phyloP scores from a whole-genome alignment of 768 basidiomycete species.

The Lentinula edodes region DNA sequence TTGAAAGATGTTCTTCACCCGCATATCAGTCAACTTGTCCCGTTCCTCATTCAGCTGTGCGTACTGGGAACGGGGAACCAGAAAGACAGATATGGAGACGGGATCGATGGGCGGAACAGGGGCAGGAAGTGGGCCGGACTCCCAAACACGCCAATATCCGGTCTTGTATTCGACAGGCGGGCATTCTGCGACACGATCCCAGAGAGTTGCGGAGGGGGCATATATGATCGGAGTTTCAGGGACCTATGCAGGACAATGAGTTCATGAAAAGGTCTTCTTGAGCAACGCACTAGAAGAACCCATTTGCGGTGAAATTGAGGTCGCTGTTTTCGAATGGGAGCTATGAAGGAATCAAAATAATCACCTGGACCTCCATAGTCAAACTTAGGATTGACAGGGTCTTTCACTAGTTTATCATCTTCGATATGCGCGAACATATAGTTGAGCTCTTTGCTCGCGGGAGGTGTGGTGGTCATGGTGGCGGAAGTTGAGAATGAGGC shows the following conservation, averaged over 20 bases:
- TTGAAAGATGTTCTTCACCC: no score
- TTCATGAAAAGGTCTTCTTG: not conserved
- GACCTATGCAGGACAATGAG: not conserved
- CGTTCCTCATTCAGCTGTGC: not conserved
- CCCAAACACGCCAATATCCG: not conserved
- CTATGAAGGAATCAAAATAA: not conserved
- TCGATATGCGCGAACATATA: not conserved
- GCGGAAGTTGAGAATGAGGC: no score
- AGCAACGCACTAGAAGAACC: not conserved
- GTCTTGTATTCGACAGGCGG: not conserved
- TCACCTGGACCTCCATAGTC: not conserved
- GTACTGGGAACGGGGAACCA: not conserved
- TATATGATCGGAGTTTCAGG: not conserved
- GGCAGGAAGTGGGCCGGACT: not conserved
- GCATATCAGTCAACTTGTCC: not conserved
- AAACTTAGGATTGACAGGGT: not conserved
- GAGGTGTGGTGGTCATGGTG: no score
- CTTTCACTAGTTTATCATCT: not conserved
- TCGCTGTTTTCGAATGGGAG: no score
- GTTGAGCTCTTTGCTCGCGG: no score
- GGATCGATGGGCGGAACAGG: not conserved
- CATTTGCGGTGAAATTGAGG: no score
- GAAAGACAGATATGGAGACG: not conserved
- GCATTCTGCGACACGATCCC: not conserved
- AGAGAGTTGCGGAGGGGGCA: not conserved